Percentiles rank a stretch among this genome's conserved stretches.
phyloP scores from a whole-genome alignment of 805 yeast genomes.

The Jamesozyma piceae region DNA sequence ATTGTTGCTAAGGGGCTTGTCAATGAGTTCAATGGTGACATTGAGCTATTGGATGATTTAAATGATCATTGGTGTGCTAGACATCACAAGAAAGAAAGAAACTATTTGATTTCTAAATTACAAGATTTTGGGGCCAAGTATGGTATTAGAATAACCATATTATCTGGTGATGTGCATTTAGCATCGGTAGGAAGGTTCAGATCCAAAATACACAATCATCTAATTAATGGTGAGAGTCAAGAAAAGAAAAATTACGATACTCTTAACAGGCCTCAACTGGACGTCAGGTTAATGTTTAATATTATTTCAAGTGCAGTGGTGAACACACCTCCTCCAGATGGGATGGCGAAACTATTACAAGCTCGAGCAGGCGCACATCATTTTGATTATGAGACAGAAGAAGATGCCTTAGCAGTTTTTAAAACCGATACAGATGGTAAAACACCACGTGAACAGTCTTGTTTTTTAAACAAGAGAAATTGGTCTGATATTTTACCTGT shows the following conservation, averaged over 20 bases:
- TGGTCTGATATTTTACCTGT: slow-evolving; percentile 61
- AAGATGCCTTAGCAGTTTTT: slow-evolving; percentile 74
- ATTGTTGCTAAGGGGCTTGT: slow-evolving; percentile 62
- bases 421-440: slow-evolving; percentile 43
- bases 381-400: slow-evolving; percentile 56
- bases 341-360: slow-evolving; percentile 67
- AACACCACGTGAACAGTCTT: slow-evolving; percentile 36
- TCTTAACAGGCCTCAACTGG: slow-evolving; percentile 47
- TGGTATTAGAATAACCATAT: slow-evolving; percentile 69
- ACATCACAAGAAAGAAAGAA: slow-evolving; percentile 80
- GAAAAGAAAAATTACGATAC: slow-evolving; percentile 34
- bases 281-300: slow-evolving; percentile 71
- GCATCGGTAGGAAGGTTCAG: slow-evolving; percentile 74
- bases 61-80: slow-evolving; percentile 95
- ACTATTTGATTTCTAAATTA: slow-evolving; percentile 50
- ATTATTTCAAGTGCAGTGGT: slow-evolving; percentile 84
- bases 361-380: slow-evolving; percentile 61
- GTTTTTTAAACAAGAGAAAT: slow-evolving; percentile 57
- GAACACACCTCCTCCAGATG: slow-evolving; percentile 87
- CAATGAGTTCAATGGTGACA: slow-evolving; percentile 85
- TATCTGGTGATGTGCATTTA: slow-evolving; percentile 91
- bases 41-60: slow-evolving; percentile 85
- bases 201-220: slow-evolving; percentile 41
- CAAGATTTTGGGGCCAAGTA: slow-evolving; percentile 55
- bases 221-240: slow-evolving; percentile 29